Evolutionary conservation across 2,329 filamentous ascomycete species (phyloP), one percentile per base, ranked within the genome.

Genomic region (Calonectria multiphialidica): DNA sequence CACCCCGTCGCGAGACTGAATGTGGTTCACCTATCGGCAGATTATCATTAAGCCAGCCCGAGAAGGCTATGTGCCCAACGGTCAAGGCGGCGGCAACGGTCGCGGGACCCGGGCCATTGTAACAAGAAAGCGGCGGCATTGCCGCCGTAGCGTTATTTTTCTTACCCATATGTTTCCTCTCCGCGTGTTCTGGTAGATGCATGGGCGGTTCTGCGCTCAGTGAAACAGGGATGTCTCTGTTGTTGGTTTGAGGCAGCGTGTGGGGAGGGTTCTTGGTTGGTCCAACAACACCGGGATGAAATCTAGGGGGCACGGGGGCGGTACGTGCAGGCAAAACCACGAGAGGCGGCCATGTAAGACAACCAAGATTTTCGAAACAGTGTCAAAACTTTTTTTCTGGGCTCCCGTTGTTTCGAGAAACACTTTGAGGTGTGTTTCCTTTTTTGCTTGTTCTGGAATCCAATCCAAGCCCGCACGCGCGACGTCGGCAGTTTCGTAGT

Each of bases 161-260:
- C 40, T 42, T 42, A 5, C 44, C 30, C n/a, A 47, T 35, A 28
- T 13, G 23, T 63, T 45, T 49, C 23, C 28, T 33, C 35, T 25
- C 28, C 13, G 18, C 16, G 9, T 30, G 33, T 42, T 55, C 50
- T 42, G 47, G 28, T 18, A 28, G 30, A 45, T 55, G 70, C 33
- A 25, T 45, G 44, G 37, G 76, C 75, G 72, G 71, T 77, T 79
- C 74, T 76, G 74, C 75, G 75, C 72, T 77, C 78, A 37, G 72
- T 78, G 77, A 76, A 79, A 79, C 77, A 57, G 69, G 70, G 45
- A 68, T 40, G 30, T 57, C 72, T 72, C 70, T 71, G 70, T 64
- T 70, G 55, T 59, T 2, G 63, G 76, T 79, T 78, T 78, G 73
- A 76, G 33, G 66, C 71, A 67, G 18, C 50, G 65, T 68, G 72